Base-by-base conservation (phyloP, 75 land plant species). In the Pinus tabuliformis region DNA sequence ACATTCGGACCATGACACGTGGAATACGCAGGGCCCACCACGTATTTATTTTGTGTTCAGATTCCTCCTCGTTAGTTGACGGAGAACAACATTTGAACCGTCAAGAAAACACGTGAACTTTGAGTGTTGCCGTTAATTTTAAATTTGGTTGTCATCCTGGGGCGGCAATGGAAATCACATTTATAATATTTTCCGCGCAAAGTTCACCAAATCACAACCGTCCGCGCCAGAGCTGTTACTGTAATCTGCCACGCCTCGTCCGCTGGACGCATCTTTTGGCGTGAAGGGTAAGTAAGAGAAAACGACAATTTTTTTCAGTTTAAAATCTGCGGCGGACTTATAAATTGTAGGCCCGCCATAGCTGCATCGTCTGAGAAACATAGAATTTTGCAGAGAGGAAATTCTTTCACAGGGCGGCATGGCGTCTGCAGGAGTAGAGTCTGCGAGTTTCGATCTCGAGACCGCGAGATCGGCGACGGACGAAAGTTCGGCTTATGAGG, bases 61-160 rank as follows among this genome's bases (percentile, higher is more conserved):
- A 64, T 30, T 62, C 42, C 20, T 1, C 9, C n/a, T 33, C 6
- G 68, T 64, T 64, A 15, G 68, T 64, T 64, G 68, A 64, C 68
- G 68, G 68, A 64, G 68, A 63, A 64, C 68, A 64, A 33, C 68
- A 33, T 30, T 22, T 36, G 66, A 30, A 33, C 66, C 17, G 66
- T 63, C 66, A 14, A 3, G 3, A 64, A 18, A 16, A 13, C 28
- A 16, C 39, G 68, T 64, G 68, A 11, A 22, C 8, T 5, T 33
- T 37, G 18, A 16, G 1, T 16, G 18, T 64, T 64, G 68, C 68
- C 68, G 68, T 64, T 33, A 33, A 17, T 6, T 64, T 64, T 39
- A 64, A 64, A 64, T 64, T 64, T 64, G 36, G 39, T 15, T 5
- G 17, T 62, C 14, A 28, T 14, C 65, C 8, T 0, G 54, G 11